Conservation (phyloP, 108 stramenopile species). For the Pseudonitzschia multistriata region DNA sequence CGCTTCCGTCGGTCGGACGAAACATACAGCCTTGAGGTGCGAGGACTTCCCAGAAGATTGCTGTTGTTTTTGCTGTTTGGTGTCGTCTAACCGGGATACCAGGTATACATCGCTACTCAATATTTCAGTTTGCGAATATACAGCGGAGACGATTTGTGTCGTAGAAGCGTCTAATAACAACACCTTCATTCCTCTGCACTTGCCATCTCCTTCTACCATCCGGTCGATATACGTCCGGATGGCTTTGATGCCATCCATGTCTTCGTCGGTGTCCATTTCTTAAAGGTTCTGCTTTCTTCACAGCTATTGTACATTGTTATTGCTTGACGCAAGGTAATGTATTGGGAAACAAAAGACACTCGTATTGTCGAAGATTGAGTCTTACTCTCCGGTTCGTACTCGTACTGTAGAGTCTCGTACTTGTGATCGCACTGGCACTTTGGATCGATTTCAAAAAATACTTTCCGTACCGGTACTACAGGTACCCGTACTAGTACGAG, state of each 20-base stretch:
- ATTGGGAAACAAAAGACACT: no score
- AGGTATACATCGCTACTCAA: constrained; percentile 82
- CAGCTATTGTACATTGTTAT: background rate
- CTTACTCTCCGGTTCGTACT: no score
- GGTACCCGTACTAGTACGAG: no score
- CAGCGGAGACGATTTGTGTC: constrained; percentile 87
- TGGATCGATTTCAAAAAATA: no score
- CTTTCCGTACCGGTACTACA: no score
- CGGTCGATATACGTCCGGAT: constrained; percentile 89
- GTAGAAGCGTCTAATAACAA: constrained; percentile 90
- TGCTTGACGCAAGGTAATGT: background rate
- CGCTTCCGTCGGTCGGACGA: constrained; percentile 89
- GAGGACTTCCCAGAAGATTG: constrained; percentile 40
- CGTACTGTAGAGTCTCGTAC: no score
- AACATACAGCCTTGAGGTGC: constrained; percentile 94
- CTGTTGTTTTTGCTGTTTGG: constrained; percentile 20
- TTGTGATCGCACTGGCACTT: no score
- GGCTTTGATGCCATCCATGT: constrained; percentile 78
- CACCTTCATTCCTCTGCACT: constrained; percentile 90
- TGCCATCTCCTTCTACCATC: constrained; percentile 72
- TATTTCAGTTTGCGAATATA: constrained; percentile 90
- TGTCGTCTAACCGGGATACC: constrained; percentile 68
- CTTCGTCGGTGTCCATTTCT: constrained; percentile 27
- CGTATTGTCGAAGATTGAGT: no score
- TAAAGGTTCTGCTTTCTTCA: background rate